Evolutionary conservation across 2,329 filamentous ascomycete genomes (phyloP), one percentile per base, ranked within the genome.

Genomic region (Phialemoniopsis sp.): DNA sequence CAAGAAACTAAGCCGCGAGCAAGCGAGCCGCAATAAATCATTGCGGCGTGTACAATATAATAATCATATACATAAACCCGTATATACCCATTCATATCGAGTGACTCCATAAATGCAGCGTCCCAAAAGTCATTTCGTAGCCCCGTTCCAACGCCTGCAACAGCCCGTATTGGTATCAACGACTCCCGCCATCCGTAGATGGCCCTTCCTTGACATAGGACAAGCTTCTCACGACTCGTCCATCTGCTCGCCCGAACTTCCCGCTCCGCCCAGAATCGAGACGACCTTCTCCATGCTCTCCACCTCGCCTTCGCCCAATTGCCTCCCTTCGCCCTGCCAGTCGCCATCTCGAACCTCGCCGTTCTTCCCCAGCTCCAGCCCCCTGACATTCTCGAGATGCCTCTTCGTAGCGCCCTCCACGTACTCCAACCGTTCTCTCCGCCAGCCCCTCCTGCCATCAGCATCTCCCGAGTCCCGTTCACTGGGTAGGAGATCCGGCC

Each of bases 361-460:
- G 43, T 74, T 64, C 5, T 64, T 58, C 3, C 76, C 80, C 28
- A 85, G 58, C 51, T 88, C 83, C 41, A 90, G 64, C 0, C 85
- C 85, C 34, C 80, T 69, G 33, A 79, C 69, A 19, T 66, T 73
- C 64, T 95, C 87, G 31, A 96, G 67, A 57, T 94, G 87, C 43
- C 85, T 74, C 49, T 80, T 72, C 37, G 87, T 87, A 53, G 89
- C 82, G 39, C 76, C 76, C 63, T 96, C 90, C 36, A 97, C 82
- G 58, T 97, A 97, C 48, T 85, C 77, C 41, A 84, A 73, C 44
- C 91, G 72, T 58, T 93, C 82, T 38, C 81, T 76, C 30, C 82
- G 75, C 67, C 80, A 87, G 34, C 73, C 74, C 54, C 73, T 70
- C 38, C 68, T 55, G 14, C 44, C 62, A 54, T 13, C 54, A 54